Conservation (phyloP, 768 basidiomycete species). For the Hygrophorus russula region DNA sequence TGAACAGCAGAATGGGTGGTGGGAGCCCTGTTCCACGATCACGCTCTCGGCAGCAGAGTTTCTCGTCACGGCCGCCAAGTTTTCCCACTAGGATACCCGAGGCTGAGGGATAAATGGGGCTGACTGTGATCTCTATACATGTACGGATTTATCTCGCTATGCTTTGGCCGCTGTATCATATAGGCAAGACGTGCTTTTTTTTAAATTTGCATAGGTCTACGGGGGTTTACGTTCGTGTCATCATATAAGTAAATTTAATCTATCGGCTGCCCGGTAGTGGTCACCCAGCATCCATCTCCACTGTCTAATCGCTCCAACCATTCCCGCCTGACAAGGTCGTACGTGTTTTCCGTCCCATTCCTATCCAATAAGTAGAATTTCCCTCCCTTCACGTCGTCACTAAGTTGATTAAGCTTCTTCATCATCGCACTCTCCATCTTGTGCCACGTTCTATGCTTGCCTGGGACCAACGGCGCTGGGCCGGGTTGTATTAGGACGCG, state of each 20-base stretch:
- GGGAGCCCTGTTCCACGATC: not conserved
- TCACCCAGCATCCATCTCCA: slow-evolving; percentile 8
- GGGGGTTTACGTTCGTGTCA: no score
- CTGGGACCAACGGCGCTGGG: slow-evolving; percentile 8
- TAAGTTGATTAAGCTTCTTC: slow-evolving; percentile 3
- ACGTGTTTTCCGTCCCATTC: not conserved
- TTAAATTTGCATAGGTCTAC: no score
- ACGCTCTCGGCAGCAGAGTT: not conserved
- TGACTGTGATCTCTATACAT: no score
- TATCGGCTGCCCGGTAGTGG: no score
- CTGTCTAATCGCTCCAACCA: slow-evolving; percentile 13
- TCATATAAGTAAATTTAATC: no score
- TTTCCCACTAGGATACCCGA: no score
- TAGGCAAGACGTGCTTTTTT: no score
- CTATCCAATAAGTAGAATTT: not conserved
- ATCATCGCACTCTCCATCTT: slow-evolving; percentile 21
- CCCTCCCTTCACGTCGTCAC: not conserved
- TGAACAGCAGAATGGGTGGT: not conserved
- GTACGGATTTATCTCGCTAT: no score
- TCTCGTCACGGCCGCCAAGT: not conserved
- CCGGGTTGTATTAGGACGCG: slow-evolving; percentile 19
- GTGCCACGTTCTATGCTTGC: slow-evolving; percentile 7
- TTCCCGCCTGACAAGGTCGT: slow-evolving; percentile 10
- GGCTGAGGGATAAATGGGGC: no score
- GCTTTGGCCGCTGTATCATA: no score